Percentiles rank a stretch among this genome's conserved stretches.
Conservation (phyloP, 495 filamentous ascomycete genomes). For the Aspergillus coremiiformis region DNA sequence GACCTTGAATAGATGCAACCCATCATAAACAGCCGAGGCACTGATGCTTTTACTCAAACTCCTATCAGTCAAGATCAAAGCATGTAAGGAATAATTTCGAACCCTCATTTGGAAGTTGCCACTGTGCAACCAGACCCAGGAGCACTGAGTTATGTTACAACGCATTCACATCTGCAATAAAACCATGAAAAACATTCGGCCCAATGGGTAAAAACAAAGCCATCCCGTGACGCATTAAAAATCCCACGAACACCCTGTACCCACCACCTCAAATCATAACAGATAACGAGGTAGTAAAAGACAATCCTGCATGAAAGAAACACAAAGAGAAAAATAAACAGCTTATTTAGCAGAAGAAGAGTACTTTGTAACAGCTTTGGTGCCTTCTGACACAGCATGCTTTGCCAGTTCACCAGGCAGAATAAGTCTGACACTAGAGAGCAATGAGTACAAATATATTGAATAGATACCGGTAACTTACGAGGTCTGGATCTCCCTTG, state of each 20-base stretch:
- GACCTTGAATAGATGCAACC: slow-evolving; percentile 42
- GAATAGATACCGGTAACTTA: slow-evolving; percentile 30
- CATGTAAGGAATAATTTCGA: slow-evolving; percentile 45
- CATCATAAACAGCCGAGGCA: neutral
- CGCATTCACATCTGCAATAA: slow-evolving; percentile 57
- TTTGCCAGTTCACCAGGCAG: slow-evolving; percentile 97
- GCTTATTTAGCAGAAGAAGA: slow-evolving; percentile 98
- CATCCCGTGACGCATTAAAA: slow-evolving; percentile 88
- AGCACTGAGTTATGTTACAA: slow-evolving; percentile 69
- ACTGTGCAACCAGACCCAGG: slow-evolving; percentile 33
- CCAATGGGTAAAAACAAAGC: slow-evolving; percentile 55
- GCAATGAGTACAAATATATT: slow-evolving; percentile 9
- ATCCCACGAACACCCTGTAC: slow-evolving; percentile 62
- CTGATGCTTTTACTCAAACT: neutral
- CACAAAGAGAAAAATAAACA: slow-evolving; percentile 32
- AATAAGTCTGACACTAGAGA: slow-evolving; percentile 74
- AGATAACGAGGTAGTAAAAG: slow-evolving; percentile 48
- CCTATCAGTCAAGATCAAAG: neutral
- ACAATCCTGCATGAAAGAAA: slow-evolving; percentile 41
- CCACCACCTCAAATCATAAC: slow-evolving; percentile 56
- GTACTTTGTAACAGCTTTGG: slow-evolving; percentile 99
- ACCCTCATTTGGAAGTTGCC: slow-evolving; percentile 34
- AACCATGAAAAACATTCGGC: slow-evolving; percentile 68
- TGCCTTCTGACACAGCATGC: slow-evolving; percentile 98
- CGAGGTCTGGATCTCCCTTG: slow-evolving; percentile 98